Base-by-base conservation (phyloP, 768 basidiomycete genomes). In the Coprinopsis cinerea region DNA sequence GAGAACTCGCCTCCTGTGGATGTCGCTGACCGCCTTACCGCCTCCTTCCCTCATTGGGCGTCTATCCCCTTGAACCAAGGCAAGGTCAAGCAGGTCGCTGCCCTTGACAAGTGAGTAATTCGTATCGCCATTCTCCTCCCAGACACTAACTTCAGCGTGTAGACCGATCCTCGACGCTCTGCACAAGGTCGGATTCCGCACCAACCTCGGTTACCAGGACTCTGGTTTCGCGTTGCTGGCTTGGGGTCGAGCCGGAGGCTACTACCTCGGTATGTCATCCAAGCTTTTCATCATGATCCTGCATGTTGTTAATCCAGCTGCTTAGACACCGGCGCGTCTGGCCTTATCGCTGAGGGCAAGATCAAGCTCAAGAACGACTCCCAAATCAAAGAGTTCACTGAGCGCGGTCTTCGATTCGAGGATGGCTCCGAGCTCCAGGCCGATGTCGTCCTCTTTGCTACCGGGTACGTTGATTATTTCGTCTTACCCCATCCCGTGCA, bases 291-390 rank as follows among this genome's bases (percentile, higher is more conserved):
- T n/a, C n/a, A n/a, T n/a, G n/a, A n/a, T n/a, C n/a, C n/a, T n/a
- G n/a, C n/a, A n/a, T n/a, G n/a, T n/a, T n/a, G n/a, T n/a, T n/a
- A n/a, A n/a, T n/a, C n/a, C n/a, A n/a, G n/a, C n/a, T n/a, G n/a
- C 11, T 23, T 41, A 81, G 80, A 82, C 55, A 75, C 76, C 43
- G 83, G 83, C 51, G 79, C 74, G 2, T 75, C 75, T 50, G 74
- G 81, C 59, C 67, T 79, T 53, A 79, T 86, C 54, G 72, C 77
- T 23, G 79, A 83, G 53, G 79, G 82, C 18, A 81, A 83, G 61
- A 83, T 87, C 67, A 84, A 85, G 61, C 66, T 87, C 55, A 86
- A 87, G 67, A 81, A 74, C 61, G 81, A 80, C 51, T 67, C 70
- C 46, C 64, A 63, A 25, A 74, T 84, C 44, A 59, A 69, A 24